Base-by-base conservation (phyloP, 805 yeast genomes). In the Wickerhamomyces ciferrii region DNA sequence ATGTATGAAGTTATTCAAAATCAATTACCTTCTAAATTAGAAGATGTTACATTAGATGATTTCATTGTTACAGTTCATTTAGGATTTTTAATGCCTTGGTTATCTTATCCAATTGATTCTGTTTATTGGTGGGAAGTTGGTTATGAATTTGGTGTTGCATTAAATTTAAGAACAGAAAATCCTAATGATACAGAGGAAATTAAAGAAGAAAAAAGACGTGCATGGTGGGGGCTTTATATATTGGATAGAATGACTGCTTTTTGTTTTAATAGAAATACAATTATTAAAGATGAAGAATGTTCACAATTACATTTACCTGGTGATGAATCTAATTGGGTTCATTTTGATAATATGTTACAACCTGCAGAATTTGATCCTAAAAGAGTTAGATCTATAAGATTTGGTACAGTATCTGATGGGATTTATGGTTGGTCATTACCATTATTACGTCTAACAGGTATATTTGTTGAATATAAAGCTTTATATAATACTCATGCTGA, bases 201-300 rank as follows among this genome's bases (percentile, higher is more conserved):
- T 2, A 55, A 63, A 25, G 75, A 70, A 44, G 75, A 70, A 46
- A 56, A 62, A 43, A 55, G 72, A 21, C 57, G 75, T 20, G 58
- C 63, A 2, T 70, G 73, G 73, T 69, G 74, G 73, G 60, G 66
- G 9, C 50, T 70, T 3, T 70, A 67, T 46, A 51, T 67, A 29
- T 53, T 70, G n/a, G 75, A 70, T 49, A 55, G 71, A 32, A 63
- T 69, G 46, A 55, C 68, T 5, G 67, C 68, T 0, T 52, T 70
- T 27, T 63, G 70, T 46, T 68, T 68, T 52, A 68, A 68, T 45
- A 50, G 63, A 2, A 61, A 64, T 5, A 44, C 61, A n/a, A 45
- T 62, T 2, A 56, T 68, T 10, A 50, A 59, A 5, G 74, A 70
- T 43, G 45, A 54, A 13, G 69, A 64, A 42, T 60, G 63, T 19